phyloP scores from a whole-genome alignment of 768 basidiomycete genomes.

The Boletus subcaerulescens region DNA sequence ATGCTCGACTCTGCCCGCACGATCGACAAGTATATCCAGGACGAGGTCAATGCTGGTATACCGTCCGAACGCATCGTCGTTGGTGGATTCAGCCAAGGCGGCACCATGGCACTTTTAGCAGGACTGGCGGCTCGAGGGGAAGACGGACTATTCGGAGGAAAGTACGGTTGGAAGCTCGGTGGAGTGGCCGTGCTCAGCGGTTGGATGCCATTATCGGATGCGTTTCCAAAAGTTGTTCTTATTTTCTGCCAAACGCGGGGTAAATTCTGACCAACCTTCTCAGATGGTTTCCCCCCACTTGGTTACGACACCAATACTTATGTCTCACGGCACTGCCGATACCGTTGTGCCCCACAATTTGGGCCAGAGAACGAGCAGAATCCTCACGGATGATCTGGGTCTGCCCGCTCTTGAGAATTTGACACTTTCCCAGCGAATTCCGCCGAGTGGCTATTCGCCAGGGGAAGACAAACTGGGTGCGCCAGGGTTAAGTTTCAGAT shows the following conservation, averaged over 20 bases:
- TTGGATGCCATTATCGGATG: conserved; percentile 69
- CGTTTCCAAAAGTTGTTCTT: conserved; percentile 61
- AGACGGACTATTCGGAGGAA: conserved; percentile 28
- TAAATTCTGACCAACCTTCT: conserved; percentile 6
- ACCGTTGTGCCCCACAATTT: conserved; percentile 62
- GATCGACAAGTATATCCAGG: conserved; percentile 67
- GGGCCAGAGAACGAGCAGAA: conserved; percentile 53
- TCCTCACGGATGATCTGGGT: conserved; percentile 53
- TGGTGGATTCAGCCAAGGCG: conserved; percentile 90
- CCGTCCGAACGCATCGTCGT: conserved; percentile 71
- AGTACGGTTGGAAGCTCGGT: conserved; percentile 56
- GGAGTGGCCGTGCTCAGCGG: conserved; percentile 74
- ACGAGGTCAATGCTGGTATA: conserved; percentile 72
- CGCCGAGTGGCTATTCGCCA: conserved; percentile 19
- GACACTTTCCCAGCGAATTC: conserved; percentile 32
- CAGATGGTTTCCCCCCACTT: conserved; percentile 65
- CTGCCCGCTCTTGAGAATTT: conserved; percentile 39
- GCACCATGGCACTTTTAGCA: conserved; percentile 71
- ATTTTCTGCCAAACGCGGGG: background rate
- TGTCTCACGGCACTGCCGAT: conserved; percentile 81
- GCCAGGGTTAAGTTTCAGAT: conserved; percentile 61
- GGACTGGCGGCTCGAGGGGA: conserved; percentile 44
- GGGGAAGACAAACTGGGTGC: conserved; percentile 18
- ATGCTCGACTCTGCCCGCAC: conserved; percentile 63
- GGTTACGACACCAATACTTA: conserved; percentile 70